These are phyloP conservation scores for Colletotrichum navitas DNA, from an alignment of 2,329 filamentous ascomycete genomes.

Conservation along the genomic window DNA sequence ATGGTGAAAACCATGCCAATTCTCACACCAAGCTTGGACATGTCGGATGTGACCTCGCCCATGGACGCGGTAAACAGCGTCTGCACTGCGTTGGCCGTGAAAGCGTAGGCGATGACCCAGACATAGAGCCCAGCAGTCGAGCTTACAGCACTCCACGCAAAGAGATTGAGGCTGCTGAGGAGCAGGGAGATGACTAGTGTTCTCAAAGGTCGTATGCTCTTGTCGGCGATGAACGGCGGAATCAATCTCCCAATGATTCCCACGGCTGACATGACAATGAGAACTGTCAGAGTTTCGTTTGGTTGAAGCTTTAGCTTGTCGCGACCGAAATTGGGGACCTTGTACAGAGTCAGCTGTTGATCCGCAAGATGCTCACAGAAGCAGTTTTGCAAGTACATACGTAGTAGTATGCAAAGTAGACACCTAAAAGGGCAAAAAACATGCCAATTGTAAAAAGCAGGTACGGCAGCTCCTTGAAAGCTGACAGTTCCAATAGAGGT, in stretches of 20 bases:
- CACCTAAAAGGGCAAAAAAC: conserved; percentile 37
- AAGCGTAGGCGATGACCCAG: conserved; percentile 47
- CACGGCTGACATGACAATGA: conserved; percentile 42
- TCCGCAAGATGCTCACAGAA: background rate
- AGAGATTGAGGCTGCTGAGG: conserved; percentile 33
- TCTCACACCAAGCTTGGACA: conserved; percentile 55
- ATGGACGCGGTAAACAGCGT: conserved; percentile 56
- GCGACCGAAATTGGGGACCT: conserved; percentile 34
- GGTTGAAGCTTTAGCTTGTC: conserved; percentile 5
- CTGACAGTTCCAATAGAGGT: conserved; percentile 32
- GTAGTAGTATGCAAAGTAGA: conserved; percentile 39
- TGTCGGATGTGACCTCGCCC: conserved; percentile 54
- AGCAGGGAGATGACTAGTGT: conserved; percentile 38
- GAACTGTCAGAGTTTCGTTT: conserved; percentile 36
- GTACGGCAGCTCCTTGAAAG: conserved; percentile 38
- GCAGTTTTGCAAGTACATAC: background rate
- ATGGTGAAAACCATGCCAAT: conserved; percentile 58
- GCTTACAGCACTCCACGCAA: conserved; percentile 54
- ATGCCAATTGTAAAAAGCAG: conserved; percentile 37
- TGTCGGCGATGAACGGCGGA: conserved; percentile 42
- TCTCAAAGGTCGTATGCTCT: conserved; percentile 42
- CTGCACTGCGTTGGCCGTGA: conserved; percentile 55
- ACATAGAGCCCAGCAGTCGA: conserved; percentile 50
- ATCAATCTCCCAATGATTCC: conserved; percentile 42
- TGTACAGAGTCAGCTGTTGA: background rate